These are phyloP conservation scores for Hylodesmum podocarpum DNA, from an alignment of 306 rosid genomes.

Conservation along the genomic window DNA sequence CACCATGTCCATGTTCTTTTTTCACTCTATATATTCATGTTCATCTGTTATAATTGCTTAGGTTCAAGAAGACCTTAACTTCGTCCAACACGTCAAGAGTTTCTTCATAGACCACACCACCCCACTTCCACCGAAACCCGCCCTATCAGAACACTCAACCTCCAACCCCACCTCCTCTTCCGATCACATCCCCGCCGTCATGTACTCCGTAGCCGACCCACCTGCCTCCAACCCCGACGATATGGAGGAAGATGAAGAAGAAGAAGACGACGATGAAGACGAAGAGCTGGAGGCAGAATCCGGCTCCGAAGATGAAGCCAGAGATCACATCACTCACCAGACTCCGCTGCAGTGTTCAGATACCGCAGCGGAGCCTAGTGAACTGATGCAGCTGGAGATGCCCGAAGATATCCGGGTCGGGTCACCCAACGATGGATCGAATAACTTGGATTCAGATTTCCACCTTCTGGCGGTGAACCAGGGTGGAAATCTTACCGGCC, in stretches of 20 bases:
- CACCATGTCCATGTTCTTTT: neutral
- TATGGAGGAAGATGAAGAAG: constrained; percentile 43
- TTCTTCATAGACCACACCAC: constrained; percentile 57
- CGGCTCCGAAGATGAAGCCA: constrained; percentile 57
- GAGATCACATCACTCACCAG: neutral
- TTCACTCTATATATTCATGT: neutral
- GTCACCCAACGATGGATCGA: constrained; percentile 81
- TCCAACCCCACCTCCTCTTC: constrained; percentile 75
- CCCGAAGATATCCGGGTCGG: constrained; percentile 81
- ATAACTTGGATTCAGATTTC: constrained; percentile 71
- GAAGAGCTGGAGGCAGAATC: constrained; percentile 40
- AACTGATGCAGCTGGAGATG: constrained; percentile 82
- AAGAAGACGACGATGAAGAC: constrained; percentile 42
- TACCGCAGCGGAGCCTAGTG: constrained; percentile 51
- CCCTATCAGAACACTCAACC: constrained; percentile 85
- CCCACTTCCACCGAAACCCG: constrained; percentile 69
- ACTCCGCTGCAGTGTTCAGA: neutral
- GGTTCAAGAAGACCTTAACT: constrained; percentile 72
- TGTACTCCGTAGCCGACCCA: constrained; percentile 36
- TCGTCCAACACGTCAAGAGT: constrained; percentile 67
- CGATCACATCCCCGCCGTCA: constrained; percentile 45
- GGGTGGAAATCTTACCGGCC: constrained; percentile 28
- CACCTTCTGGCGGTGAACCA: constrained; percentile 56
- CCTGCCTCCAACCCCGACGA: constrained; percentile 25
- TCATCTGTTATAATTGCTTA: neutral